These are phyloP conservation scores for Toxicodendron radicans DNA, from an alignment of 345 rosid genomes.

Conservation along the genomic window DNA sequence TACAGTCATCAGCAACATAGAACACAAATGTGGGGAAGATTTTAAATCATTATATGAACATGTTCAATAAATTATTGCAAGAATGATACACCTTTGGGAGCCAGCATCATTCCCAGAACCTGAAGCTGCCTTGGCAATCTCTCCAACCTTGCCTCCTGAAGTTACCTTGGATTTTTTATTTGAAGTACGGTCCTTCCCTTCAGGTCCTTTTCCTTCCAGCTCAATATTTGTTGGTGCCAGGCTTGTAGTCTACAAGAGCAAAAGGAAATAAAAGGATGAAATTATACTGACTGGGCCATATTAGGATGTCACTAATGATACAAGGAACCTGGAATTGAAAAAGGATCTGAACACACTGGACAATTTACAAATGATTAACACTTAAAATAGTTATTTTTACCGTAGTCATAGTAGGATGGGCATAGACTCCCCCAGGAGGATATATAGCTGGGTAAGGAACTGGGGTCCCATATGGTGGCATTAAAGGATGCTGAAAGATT, in stretches of 20 bases:
- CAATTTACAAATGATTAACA: background rate
- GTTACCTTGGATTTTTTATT: slow-evolving; percentile 67
- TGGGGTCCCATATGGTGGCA: slow-evolving; percentile 88
- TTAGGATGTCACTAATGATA: background rate
- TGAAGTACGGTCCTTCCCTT: slow-evolving; percentile 57
- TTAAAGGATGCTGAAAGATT: slow-evolving; percentile 74
- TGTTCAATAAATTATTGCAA: background rate
- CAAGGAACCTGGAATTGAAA: background rate
- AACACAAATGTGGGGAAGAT: background rate
- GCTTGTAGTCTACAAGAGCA: slow-evolving; percentile 51
- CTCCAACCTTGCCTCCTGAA: slow-evolving; percentile 59
- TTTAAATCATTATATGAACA: background rate
- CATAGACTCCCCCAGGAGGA: slow-evolving; percentile 89
- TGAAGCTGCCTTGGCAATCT: slow-evolving; percentile 62
- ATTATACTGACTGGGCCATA: background rate
- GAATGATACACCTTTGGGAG: slow-evolving; percentile 65
- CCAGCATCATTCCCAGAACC: slow-evolving; percentile 88
- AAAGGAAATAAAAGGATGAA: slow-evolving; percentile 1
- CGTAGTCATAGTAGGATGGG: slow-evolving; percentile 78
- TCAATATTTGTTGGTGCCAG: slow-evolving; percentile 47
- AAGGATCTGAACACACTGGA: background rate
- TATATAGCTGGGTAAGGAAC: slow-evolving; percentile 92
- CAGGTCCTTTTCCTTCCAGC: slow-evolving; percentile 45
- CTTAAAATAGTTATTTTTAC: slow-evolving; percentile 36
- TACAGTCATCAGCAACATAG: slow-evolving; percentile 10